Evolutionary conservation across 257 asterid species (phyloP), one percentile per base, ranked within the genome.

Genomic region (Solanum clarkiae): DNA sequence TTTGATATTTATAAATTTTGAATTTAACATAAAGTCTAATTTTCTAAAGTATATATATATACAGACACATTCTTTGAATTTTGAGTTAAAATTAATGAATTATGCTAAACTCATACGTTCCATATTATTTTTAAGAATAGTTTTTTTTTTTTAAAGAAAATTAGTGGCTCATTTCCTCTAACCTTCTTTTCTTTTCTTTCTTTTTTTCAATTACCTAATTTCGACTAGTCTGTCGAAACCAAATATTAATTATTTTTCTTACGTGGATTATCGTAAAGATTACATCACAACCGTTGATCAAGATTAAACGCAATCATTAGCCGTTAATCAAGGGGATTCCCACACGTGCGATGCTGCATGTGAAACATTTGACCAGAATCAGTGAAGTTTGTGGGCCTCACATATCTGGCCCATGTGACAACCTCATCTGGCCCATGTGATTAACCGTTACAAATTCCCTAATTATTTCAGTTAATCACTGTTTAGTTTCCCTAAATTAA

Each of bases 321-420:
- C 86, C 83, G 74, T 84, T 84, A 60, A 84, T 84, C 59, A 24
- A 72, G 85, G 63, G 75, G 74, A 56, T 84, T 20, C 53, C 80
- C 87, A 80, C 90, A 88, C 89, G 90, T 85, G 89, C 88, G 32
- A 75, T 77, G 77, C n/a, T 63, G 74, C 90, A 85, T 83, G 84
- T 90, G 88, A 32, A 65, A 72, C 74, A 68, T 77, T 69, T 84
- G 60, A 84, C 81, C 40, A 54, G 87, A 88, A 86, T 20, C 24
- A 55, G 26, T 49, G 70, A 24, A 84, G 82, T 77, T 22, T 32
- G 85, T 42, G 88, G 86, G 89, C 84, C 87, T 84, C 53, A 24
- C 22, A 84, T 86, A 72, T 86, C 84, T 87, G 88, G 88, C 86
- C 90, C 91, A 90, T 87, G 91, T 90, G 89, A 86, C 54, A 12